Percentiles rank a stretch among this genome's conserved stretches.
These are phyloP conservation scores for Fusarium virguliforme DNA, from an alignment of 2,329 filamentous ascomycete species.

Conservation along the genomic window DNA sequence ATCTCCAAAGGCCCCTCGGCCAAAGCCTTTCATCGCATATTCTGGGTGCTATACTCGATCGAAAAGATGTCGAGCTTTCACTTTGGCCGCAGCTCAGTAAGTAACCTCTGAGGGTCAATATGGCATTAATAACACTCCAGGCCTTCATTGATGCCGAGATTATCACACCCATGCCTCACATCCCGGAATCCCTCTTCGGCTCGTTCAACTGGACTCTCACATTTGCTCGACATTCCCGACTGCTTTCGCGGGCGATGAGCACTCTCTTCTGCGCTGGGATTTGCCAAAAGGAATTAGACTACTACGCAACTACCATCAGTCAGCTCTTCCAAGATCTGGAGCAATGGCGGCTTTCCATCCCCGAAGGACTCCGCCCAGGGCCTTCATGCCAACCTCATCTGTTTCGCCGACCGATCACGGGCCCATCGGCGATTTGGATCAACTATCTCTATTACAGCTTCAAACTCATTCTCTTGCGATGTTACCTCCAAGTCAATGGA, in stretches of 20 bases:
- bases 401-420: slow-evolving; percentile 25
- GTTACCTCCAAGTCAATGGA: slow-evolving; percentile 26
- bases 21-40: slow-evolving; percentile 32
- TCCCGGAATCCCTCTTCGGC: slow-evolving; percentile 42
- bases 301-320: slow-evolving; percentile 26
- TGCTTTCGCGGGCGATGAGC: slow-evolving; percentile 37
- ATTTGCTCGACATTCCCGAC: slow-evolving; percentile 32
- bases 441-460: slow-evolving; percentile 45
- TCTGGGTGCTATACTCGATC: slow-evolving; percentile 42
- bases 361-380: slow-evolving; percentile 28
- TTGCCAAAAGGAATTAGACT: slow-evolving; percentile 17
- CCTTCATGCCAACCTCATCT: background rate
- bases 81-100: slow-evolving; percentile 43
- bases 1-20: slow-evolving; percentile 23
- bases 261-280: slow-evolving; percentile 39
- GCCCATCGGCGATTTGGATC: slow-evolving; percentile 31
- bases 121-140: slow-evolving; percentile 13
- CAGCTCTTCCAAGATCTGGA: slow-evolving; percentile 40
- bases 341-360: slow-evolving; percentile 30
- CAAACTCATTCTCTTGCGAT: slow-evolving; percentile 33
- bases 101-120: background rate
- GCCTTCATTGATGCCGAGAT: slow-evolving; percentile 39
- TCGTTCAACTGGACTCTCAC: slow-evolving; percentile 33
- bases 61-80: slow-evolving; percentile 48
- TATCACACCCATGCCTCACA: slow-evolving; percentile 32